phyloP scores from a whole-genome alignment of 2,329 filamentous ascomycete genomes.

The Aspergillus sergii region DNA sequence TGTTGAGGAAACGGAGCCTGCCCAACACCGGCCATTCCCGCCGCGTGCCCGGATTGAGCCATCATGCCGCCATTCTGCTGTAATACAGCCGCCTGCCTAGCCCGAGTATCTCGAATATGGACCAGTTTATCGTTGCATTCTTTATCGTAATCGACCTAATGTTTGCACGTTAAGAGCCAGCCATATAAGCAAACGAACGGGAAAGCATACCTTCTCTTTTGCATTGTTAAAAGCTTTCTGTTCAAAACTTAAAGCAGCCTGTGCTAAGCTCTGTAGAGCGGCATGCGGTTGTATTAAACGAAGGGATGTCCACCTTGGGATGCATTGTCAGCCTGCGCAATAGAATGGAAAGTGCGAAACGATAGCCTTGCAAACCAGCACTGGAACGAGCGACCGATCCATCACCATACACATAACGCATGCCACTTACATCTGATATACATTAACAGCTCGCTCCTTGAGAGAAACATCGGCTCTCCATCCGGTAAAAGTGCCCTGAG shows the following conservation, averaged over 20 bases:
- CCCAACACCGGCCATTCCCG: conserved; percentile 34
- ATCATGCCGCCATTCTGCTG: conserved; percentile 45
- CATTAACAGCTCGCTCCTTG: conserved; percentile 43
- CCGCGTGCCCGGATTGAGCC: conserved; percentile 34
- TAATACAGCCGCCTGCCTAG: conserved; percentile 44
- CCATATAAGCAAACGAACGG: not conserved
- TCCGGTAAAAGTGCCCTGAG: conserved; percentile 46
- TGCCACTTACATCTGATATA: conserved; percentile 47
- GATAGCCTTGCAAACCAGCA: not conserved
- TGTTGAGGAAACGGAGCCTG: conserved; percentile 53
- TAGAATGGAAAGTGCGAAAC: not conserved
- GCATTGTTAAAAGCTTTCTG: conserved; percentile 47
- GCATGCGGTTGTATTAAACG: conserved; percentile 48
- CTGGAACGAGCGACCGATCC: not conserved
- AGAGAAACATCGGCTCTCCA: conserved; percentile 48
- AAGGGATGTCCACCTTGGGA: conserved; percentile 47
- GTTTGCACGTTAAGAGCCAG: not conserved
- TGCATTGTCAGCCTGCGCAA: not conserved
- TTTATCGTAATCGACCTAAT: conserved; percentile 46
- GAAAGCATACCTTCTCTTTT: conserved; percentile 33
- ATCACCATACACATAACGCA: not conserved
- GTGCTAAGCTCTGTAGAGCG: conserved; percentile 39
- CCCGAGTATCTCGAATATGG: conserved; percentile 48
- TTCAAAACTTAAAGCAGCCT: conserved; percentile 49
- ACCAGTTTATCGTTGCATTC: conserved; percentile 48